Conservation (phyloP, 225 moss, liverwort and hornwort species). For the Pseudisothecium myosuroides region DNA sequence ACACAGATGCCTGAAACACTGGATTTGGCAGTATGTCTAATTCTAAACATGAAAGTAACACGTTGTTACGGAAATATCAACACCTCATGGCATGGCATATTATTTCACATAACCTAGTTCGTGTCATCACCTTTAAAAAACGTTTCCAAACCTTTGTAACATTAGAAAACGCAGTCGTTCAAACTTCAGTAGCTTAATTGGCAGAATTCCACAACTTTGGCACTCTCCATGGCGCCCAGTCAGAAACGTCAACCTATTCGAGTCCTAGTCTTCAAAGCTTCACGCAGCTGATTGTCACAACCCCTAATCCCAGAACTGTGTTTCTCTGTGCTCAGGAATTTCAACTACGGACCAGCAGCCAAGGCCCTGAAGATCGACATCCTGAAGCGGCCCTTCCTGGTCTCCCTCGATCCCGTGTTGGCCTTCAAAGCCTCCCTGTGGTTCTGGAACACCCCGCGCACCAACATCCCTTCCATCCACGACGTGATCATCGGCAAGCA, state of each 20-base stretch:
- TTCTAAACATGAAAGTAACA: not conserved
- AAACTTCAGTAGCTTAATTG: not conserved
- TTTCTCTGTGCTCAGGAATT: constrained; percentile 27
- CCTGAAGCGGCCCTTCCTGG: constrained; percentile 28
- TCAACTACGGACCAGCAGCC: constrained; percentile 38
- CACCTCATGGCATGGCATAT: no score
- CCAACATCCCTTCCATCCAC: constrained; percentile 33
- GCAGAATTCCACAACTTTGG: not conserved
- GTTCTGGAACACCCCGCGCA: constrained; percentile 53
- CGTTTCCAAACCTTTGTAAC: no score
- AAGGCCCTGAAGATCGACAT: constrained; percentile 10
- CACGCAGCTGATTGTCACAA: not conserved
- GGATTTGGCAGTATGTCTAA: not conserved
- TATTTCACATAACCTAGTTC: not conserved
- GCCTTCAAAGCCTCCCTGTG: constrained; percentile 51
- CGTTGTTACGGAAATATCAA: not conserved
- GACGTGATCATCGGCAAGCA: constrained; percentile 35
- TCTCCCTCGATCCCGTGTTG: constrained; percentile 34
- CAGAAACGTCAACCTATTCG: not conserved
- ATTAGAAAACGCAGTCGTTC: not conserved
- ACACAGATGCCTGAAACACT: not conserved
- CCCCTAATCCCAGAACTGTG: not conserved
- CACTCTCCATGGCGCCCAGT: not conserved
- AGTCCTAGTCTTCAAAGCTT: not conserved
- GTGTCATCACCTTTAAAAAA: not conserved